Evolutionary conservation across 805 yeast genomes (phyloP).

Genomic region (Cyberlindnera petersonii): DNA sequence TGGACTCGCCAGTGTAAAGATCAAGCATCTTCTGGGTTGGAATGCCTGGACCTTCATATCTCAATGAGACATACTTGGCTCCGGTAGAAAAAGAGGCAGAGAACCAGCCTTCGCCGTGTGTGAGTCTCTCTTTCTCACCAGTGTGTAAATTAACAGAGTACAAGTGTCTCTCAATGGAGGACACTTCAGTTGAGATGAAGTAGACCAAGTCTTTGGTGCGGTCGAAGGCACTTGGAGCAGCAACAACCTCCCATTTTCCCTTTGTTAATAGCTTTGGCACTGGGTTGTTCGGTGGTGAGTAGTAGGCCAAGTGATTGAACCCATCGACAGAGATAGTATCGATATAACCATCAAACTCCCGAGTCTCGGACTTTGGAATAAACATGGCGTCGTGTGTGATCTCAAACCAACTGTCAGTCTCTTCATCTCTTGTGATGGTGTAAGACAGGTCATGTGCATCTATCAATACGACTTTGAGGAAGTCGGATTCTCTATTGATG

Average conservation of each 20-base stretch:
- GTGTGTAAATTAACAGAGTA: slow-evolving; percentile 61
- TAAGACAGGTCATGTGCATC: slow-evolving; percentile 39
- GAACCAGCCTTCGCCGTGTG: slow-evolving; percentile 59
- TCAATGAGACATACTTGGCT: slow-evolving; percentile 62
- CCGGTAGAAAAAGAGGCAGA: slow-evolving; percentile 77
- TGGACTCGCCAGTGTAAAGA: slow-evolving; percentile 36
- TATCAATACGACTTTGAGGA: slow-evolving; percentile 52
- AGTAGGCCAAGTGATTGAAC: slow-evolving; percentile 76
- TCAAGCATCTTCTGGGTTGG: slow-evolving; percentile 76
- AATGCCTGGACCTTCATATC: slow-evolving; percentile 73
- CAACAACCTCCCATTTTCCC: slow-evolving; percentile 91
- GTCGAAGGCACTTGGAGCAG: slow-evolving; percentile 64
- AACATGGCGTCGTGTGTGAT: slow-evolving; percentile 59
- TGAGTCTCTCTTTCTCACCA: slow-evolving; percentile 29
- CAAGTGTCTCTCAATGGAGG: slow-evolving; percentile 81
- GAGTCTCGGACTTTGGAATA: slow-evolving; percentile 47
- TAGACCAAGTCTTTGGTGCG: slow-evolving; percentile 44
- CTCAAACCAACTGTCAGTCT: slow-evolving; percentile 68
- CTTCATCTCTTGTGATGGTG: slow-evolving; percentile 44
- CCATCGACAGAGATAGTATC: slow-evolving; percentile 69
- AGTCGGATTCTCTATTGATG: slow-evolving; percentile 64
- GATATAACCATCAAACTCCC: slow-evolving; percentile 66
- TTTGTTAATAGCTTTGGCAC: slow-evolving; percentile 56
- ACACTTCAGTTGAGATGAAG: slow-evolving; percentile 69
- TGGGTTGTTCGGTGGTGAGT: slow-evolving; percentile 59